phyloP scores from a whole-genome alignment of 2,329 filamentous ascomycete species.

The Aureobasidium melanogenum region DNA sequence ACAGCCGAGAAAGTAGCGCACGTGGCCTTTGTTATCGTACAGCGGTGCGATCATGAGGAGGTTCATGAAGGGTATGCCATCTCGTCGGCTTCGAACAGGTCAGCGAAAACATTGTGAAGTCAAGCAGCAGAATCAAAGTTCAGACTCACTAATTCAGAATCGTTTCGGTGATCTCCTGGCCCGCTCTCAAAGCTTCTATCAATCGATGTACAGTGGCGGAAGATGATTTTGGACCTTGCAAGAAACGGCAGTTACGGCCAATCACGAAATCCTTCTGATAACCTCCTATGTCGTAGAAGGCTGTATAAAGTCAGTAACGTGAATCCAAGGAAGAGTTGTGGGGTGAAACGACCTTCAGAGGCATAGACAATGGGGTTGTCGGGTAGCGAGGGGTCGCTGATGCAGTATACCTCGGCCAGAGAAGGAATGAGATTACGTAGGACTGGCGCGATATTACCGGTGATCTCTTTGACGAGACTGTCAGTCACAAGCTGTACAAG shows the following conservation, averaged over 20 bases:
- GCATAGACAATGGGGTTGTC: constrained; percentile 40
- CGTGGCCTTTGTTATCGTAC: constrained; percentile 32
- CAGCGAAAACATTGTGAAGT: background rate
- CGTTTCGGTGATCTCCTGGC: constrained; percentile 35
- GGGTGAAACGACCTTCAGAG: constrained; percentile 25
- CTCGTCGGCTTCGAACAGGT: constrained; percentile 19
- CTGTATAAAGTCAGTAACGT: constrained; percentile 16
- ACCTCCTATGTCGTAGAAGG: constrained; percentile 36
- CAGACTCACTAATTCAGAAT: constrained; percentile 31
- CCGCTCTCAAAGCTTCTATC: constrained; percentile 27
- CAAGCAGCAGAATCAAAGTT: background rate
- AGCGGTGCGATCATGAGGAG: constrained; percentile 32
- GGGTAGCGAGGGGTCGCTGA: constrained; percentile 33
- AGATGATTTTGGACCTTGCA: constrained; percentile 34
- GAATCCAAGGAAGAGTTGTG: background rate
- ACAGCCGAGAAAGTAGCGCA: constrained; percentile 32
- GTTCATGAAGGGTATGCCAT: constrained; percentile 34
- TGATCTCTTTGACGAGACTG: constrained; percentile 35
- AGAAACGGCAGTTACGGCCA: constrained; percentile 37
- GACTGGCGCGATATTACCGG: constrained; percentile 31
- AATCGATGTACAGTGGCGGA: constrained; percentile 27
- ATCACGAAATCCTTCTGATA: constrained; percentile 36
- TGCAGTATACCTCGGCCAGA: constrained; percentile 37
- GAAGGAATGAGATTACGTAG: constrained; percentile 33
- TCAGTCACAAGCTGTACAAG: constrained; percentile 33